A percentile compares a stretch with the other conserved stretches of the same genome.
phyloP scores from a whole-genome alignment of 495 filamentous ascomycete genomes.

The Xylaria flabelliformis region DNA sequence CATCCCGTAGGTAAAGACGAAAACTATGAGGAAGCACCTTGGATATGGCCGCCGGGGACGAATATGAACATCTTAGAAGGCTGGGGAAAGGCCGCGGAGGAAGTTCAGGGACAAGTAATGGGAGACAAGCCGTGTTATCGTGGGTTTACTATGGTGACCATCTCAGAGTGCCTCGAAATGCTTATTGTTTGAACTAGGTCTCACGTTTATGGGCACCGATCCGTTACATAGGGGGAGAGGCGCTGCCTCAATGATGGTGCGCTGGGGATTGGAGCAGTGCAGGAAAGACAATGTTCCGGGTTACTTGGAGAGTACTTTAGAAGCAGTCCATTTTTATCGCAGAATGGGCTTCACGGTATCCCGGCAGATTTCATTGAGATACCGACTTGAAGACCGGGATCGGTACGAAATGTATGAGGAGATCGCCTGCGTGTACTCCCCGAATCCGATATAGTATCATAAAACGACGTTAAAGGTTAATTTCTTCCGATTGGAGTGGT shows the following conservation, averaged over 20 bases:
- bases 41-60: conserved; percentile 46
- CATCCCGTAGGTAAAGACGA: conserved; percentile 34
- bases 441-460: not conserved
- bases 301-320: conserved; percentile 46
- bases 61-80: conserved; percentile 33
- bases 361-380: not conserved
- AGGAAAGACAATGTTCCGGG: conserved; percentile 30
- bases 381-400: not conserved
- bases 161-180: not conserved
- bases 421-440: conserved; percentile 30
- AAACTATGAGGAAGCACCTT: conserved; percentile 30
- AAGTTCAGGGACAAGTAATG: conserved; percentile 33
- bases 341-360: conserved; percentile 33
- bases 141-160: conserved; percentile 28
- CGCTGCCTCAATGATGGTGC: conserved; percentile 40
- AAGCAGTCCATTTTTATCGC: conserved; percentile 42
- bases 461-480: no score
- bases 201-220: conserved; percentile 45
- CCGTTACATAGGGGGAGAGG: conserved; percentile 38
- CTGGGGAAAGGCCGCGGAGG: conserved; percentile 40
- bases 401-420: conserved; percentile 27
- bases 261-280: conserved; percentile 40
- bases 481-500: no score
- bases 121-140: conserved; percentile 42
- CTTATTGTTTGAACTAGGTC: conserved; percentile 28